Evolutionary conservation across 2,329 filamentous ascomycete genomes (phyloP).

Genomic region (Corniculantispora saksenae): DNA sequence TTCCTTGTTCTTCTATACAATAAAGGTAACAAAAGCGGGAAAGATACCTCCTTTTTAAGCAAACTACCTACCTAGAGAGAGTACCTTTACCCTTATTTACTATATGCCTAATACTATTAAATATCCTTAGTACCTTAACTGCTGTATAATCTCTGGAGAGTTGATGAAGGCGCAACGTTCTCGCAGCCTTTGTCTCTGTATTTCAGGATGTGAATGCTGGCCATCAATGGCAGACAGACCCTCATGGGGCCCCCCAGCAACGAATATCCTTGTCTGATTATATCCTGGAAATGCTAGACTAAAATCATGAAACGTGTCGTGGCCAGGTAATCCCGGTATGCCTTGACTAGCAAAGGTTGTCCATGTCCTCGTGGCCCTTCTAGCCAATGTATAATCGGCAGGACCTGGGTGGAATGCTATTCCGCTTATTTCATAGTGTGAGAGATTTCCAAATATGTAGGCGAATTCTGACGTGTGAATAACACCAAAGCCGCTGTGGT

Average conservation of each 20-base stretch:
- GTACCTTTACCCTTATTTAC: too few species aligned
- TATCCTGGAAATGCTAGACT: constrained; percentile 33
- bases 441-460: constrained; percentile 48
- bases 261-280: constrained; percentile 34
- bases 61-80: too few species aligned
- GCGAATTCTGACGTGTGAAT: constrained; percentile 53
- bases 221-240: constrained; percentile 41
- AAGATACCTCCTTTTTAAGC: too few species aligned
- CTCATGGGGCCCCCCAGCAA: constrained; percentile 44
- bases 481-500: constrained; percentile 42
- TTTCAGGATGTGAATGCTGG: constrained; percentile 31
- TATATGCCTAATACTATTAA: too few species aligned
- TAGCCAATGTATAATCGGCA: constrained; percentile 40
- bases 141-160: constrained; percentile 40
- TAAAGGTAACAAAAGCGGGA: too few species aligned
- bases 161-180: constrained; percentile 49
- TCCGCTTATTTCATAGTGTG: constrained; percentile 40
- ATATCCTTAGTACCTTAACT: too few species aligned
- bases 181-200: constrained; percentile 41
- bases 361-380: constrained; percentile 45
- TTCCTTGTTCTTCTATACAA: too few species aligned
- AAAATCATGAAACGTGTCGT: constrained; percentile 41
- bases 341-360: constrained; percentile 44
- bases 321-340: constrained; percentile 29
- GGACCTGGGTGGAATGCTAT: constrained; percentile 37